Percentiles rank a stretch among this genome's conserved stretches.
Evolutionary conservation across 305 asterid species (phyloP).

Genomic region (Fraxinus angustifolia): DNA sequence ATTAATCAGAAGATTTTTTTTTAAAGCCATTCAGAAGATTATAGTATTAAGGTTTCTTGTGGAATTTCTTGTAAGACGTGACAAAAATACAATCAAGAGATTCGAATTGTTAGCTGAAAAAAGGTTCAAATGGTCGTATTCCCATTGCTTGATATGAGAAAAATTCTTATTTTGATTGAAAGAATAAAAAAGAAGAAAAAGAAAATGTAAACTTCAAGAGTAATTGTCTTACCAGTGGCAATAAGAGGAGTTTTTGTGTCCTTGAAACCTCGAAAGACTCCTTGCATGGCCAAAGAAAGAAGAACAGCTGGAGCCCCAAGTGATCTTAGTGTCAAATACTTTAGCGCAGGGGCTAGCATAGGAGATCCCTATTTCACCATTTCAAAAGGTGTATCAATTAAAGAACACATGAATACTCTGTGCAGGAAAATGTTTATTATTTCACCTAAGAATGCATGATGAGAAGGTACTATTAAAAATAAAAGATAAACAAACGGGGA

Average conservation of each 20-base stretch:
- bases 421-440: not conserved
- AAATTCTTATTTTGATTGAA: not conserved
- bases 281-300: constrained; percentile 74
- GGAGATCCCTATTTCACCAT: constrained; percentile 59
- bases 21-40: not conserved
- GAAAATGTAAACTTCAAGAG: not conserved
- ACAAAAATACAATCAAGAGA: not conserved
- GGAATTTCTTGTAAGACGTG: not conserved
- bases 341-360: constrained; percentile 52
- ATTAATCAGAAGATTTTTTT: not conserved
- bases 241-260: constrained; percentile 68
- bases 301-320: constrained; percentile 82
- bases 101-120: not conserved
- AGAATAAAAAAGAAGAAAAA: not conserved
- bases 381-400: not conserved
- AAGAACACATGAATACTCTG: not conserved
- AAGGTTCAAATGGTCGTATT: not conserved
- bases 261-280: constrained; percentile 72
- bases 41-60: not conserved
- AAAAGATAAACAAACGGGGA: not conserved
- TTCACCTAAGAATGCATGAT: not conserved
- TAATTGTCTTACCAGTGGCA: constrained; percentile 49
- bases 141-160: not conserved
- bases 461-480: not conserved
- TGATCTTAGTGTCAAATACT: constrained; percentile 62